Evolutionary conservation across 2,329 filamentous ascomycete species (phyloP).

Genomic region (Pseudogymnoascus sp.): DNA sequence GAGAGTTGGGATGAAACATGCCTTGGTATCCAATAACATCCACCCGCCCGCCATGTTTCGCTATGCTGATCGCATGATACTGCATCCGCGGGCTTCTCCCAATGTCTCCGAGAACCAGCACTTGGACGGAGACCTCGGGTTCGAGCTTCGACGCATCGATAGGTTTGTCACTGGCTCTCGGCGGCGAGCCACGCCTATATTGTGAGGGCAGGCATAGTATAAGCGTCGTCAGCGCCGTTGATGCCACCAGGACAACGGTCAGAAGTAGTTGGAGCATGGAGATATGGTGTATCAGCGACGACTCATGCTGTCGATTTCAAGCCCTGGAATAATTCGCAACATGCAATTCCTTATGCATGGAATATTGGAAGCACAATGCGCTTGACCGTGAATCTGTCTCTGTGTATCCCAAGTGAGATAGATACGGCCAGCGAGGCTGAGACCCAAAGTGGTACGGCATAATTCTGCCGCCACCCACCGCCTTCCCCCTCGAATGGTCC

Average conservation of each 20-base stretch:
- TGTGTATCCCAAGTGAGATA: neutral
- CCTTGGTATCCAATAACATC: constrained; percentile 84
- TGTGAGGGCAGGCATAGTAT: constrained; percentile 30
- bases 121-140: constrained; percentile 53
- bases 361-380: neutral
- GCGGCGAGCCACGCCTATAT: constrained; percentile 31
- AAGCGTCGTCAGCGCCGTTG: constrained; percentile 25
- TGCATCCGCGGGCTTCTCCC: constrained; percentile 96
- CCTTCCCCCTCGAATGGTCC: neutral
- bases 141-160: constrained; percentile 18
- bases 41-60: constrained; percentile 69
- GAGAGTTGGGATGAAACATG: constrained; percentile 31
- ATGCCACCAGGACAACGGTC: constrained; percentile 13
- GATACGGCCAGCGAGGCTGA: neutral
- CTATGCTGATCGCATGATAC: constrained; percentile 90
- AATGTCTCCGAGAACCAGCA: constrained; percentile 90
- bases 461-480: neutral
- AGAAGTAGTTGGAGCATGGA: too few relatives aligned
- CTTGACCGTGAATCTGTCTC: neutral
- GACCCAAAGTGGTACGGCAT: neutral
- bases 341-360: neutral
- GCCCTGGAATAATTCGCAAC: too few relatives aligned
- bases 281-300: constrained; percentile 8
- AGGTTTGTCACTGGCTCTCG: constrained; percentile 17
- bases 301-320: neutral